Evolutionary conservation across 2,329 filamentous ascomycete species (phyloP).

Genomic region (Cadophora sp.): DNA sequence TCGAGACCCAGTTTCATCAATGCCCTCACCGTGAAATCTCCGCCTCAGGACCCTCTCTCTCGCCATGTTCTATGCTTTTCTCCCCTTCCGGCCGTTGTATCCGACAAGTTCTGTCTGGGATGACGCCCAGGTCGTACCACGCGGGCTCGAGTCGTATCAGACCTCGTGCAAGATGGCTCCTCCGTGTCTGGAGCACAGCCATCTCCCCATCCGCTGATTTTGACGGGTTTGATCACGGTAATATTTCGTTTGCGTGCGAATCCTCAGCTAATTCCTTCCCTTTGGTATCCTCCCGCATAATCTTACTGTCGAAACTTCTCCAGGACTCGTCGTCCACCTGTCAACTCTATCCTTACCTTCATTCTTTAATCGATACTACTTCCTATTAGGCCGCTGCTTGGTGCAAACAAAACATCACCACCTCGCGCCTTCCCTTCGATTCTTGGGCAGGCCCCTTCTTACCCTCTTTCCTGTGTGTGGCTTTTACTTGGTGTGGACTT

Average conservation of each 20-base stretch:
- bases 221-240: constrained; percentile 30
- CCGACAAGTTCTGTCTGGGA: constrained; percentile 29
- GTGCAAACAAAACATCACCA: constrained; percentile 36
- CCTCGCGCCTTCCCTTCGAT: constrained; percentile 32
- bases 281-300: constrained; percentile 27
- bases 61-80: constrained; percentile 9
- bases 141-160: constrained; percentile 26
- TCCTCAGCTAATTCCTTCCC: constrained; percentile 20
- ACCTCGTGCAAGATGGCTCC: constrained; percentile 13
- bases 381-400: constrained; percentile 20
- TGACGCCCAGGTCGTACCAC: constrained; percentile 18
- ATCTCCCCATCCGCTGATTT: constrained; percentile 25
- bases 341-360: constrained; percentile 31
- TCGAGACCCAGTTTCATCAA: constrained; percentile 30
- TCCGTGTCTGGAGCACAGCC: constrained; percentile 31
- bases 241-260: constrained; percentile 28
- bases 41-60: constrained; percentile 3
- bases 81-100: constrained; percentile 18
- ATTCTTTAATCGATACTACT: constrained; percentile 26
- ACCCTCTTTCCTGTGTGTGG: constrained; percentile 33
- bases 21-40: constrained; percentile 24
- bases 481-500: constrained; percentile 27
- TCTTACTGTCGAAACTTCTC: constrained; percentile 23
- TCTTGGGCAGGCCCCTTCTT: constrained; percentile 38
- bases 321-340: constrained; percentile 21